These are phyloP conservation scores for Scytalidium lignicola DNA, from an alignment of 2,329 filamentous ascomycete genomes.

Conservation along the genomic window DNA sequence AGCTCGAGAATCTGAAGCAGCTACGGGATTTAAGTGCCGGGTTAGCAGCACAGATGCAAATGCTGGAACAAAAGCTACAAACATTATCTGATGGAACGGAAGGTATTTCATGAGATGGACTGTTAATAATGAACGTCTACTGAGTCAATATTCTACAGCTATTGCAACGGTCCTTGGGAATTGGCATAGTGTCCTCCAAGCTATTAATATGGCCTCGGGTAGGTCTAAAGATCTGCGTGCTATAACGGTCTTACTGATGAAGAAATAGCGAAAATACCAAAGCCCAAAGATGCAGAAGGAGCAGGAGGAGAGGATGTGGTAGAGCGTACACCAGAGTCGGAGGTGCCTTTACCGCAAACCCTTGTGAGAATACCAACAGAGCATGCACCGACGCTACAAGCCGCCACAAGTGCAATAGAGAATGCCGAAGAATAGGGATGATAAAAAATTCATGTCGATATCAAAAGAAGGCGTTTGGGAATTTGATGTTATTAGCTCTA, in stretches of 20 bases:
- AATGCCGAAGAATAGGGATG: conserved; percentile 6
- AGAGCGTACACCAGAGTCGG: conserved; percentile 30
- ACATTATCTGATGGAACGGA: conserved; percentile 80
- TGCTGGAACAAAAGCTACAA: conserved; percentile 69
- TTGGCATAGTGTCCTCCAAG: conserved; percentile 81
- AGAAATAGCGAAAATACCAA: conserved; percentile 61
- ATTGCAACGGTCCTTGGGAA: conserved; percentile 81
- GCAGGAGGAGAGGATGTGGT: conserved; percentile 34
- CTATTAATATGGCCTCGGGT: conserved; percentile 85
- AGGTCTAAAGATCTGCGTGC: conserved; percentile 29
- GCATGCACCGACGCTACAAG: conserved; percentile 59
- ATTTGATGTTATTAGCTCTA: not conserved
- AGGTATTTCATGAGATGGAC: conserved; percentile 40
- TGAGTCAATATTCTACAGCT: conserved; percentile 41
- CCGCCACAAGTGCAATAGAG: conserved; percentile 9
- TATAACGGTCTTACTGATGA: conserved; percentile 12
- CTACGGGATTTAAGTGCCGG: conserved; percentile 74
- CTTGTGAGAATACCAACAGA: conserved; percentile 81
- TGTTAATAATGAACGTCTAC: conserved; percentile 1
- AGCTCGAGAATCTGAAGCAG: conserved; percentile 74
- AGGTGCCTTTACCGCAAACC: conserved; percentile 66
- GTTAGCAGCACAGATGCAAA: conserved; percentile 77
- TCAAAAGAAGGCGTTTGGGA: not conserved
- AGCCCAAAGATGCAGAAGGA: conserved; percentile 42
- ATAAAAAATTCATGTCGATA: not conserved